phyloP scores from a whole-genome alignment of 495 filamentous ascomycete species.

The Staphylotrichum longicolle region DNA sequence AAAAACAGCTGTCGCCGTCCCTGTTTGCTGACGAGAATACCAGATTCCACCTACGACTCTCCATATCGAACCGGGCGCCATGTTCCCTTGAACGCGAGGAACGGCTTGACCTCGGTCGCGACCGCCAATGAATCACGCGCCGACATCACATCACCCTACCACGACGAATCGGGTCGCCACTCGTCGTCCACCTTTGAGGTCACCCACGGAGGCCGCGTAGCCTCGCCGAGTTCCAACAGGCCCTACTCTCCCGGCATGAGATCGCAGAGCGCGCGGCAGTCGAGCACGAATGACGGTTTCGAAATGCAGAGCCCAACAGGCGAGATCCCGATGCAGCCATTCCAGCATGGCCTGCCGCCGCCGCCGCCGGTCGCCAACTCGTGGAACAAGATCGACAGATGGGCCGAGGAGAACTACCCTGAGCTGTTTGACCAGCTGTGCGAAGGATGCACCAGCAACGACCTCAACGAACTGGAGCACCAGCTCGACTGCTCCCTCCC shows the following conservation, averaged over 20 bases:
- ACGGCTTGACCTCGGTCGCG: constrained; percentile 72
- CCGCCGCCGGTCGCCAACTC: constrained; percentile 84
- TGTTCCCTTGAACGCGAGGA: constrained; percentile 68
- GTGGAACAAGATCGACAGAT: constrained; percentile 89
- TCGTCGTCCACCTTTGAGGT: constrained; percentile 52
- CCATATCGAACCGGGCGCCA: constrained; percentile 81
- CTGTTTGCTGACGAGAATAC: constrained; percentile 44
- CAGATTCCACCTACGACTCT: constrained; percentile 81
- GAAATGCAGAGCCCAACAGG: constrained; percentile 63
- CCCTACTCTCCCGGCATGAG: constrained; percentile 92
- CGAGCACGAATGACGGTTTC: constrained; percentile 59
- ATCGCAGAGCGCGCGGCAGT: constrained; percentile 61
- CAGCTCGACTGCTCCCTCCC: constrained; percentile 93
- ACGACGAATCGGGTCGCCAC: constrained; percentile 59
- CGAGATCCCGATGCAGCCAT: constrained; percentile 96
- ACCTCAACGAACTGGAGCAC: constrained; percentile 95
- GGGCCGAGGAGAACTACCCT: constrained; percentile 92
- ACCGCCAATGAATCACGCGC: constrained; percentile 74
- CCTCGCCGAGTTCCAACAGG: constrained; percentile 54
- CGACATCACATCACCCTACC: constrained; percentile 71
- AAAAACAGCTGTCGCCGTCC: not conserved
- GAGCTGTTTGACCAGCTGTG: constrained; percentile 92
- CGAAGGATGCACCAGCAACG: constrained; percentile 87
- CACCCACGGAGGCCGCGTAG: constrained; percentile 47
- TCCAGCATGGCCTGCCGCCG: constrained; percentile 85